Evolutionary conservation across 2,329 filamentous ascomycete genomes (phyloP).

Genomic region (Apiospora arundinis): DNA sequence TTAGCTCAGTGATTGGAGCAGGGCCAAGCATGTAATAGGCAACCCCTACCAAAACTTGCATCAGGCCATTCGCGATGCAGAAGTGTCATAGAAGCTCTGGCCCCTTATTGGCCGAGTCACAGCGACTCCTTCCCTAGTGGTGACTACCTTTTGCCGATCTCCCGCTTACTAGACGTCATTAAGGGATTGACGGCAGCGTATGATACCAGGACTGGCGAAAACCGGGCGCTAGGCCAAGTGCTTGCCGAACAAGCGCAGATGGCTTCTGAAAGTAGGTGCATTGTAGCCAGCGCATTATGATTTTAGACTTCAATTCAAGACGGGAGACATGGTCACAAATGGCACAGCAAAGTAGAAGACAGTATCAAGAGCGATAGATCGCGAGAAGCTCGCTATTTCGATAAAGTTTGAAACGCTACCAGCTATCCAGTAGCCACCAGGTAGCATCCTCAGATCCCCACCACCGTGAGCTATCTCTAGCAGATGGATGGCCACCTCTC

Average conservation of each 20-base stretch:
- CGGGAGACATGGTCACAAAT: neutral
- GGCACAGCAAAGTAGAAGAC: neutral
- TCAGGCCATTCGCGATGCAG: neutral
- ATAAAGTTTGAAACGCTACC: neutral
- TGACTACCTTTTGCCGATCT: neutral
- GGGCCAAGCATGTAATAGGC: neutral
- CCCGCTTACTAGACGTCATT: slow-evolving; percentile 5
- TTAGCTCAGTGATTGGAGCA: too few species aligned
- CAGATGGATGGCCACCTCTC: neutral
- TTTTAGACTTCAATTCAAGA: neutral
- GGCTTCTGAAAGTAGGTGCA: neutral
- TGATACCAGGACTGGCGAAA: neutral
- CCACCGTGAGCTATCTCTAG: neutral
- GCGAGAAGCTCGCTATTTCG: slow-evolving; percentile 6
- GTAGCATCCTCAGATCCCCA: slow-evolving; percentile 2
- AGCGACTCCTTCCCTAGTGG: neutral
- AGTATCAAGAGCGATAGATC: neutral
- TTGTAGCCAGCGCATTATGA: too few species aligned
- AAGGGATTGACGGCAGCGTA: neutral
- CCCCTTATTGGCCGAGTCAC: neutral
- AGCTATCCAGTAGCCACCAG: slow-evolving; percentile 10
- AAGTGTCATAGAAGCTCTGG: neutral
- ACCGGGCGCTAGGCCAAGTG: neutral
- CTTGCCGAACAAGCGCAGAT: neutral
- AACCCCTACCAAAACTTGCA: neutral